These are phyloP conservation scores for Colletotrichum ledebouriae DNA, from an alignment of 2,329 filamentous ascomycete species.

Conservation along the genomic window DNA sequence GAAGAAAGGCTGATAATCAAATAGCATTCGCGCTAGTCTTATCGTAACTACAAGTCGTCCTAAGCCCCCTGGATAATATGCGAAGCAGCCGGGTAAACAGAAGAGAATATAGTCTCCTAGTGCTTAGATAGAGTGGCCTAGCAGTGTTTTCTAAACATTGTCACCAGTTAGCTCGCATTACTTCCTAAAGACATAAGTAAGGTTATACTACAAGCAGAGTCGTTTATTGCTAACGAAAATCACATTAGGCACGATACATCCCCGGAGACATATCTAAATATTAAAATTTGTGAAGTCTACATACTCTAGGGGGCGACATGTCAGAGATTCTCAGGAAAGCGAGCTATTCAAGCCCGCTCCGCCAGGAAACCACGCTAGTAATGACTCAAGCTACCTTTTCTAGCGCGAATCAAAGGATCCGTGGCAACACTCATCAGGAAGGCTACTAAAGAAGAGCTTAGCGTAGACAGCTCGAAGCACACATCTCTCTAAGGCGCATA, in stretches of 20 bases:
- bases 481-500: neutral
- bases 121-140: neutral
- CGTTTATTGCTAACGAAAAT: neutral
- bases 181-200: neutral
- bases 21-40: neutral
- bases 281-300: neutral
- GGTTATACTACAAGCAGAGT: neutral
- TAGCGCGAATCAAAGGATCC: slow-evolving; percentile 1
- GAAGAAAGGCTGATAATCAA: neutral
- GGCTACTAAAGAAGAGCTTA: neutral
- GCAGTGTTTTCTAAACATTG: neutral
- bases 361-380: neutral
- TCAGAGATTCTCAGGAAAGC: neutral
- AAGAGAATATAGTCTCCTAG: neutral
- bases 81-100: neutral
- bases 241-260: neutral
- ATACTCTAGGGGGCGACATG: neutral
- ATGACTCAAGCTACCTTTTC: neutral
- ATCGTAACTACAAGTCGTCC: no score
- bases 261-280: neutral
- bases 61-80: neutral
- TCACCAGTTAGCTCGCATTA: neutral
- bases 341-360: neutral
- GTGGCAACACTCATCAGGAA: neutral
- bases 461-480: neutral